Evolutionary conservation across 257 asterid genomes (phyloP).

Genomic region (Cynanchum wilfordii): DNA sequence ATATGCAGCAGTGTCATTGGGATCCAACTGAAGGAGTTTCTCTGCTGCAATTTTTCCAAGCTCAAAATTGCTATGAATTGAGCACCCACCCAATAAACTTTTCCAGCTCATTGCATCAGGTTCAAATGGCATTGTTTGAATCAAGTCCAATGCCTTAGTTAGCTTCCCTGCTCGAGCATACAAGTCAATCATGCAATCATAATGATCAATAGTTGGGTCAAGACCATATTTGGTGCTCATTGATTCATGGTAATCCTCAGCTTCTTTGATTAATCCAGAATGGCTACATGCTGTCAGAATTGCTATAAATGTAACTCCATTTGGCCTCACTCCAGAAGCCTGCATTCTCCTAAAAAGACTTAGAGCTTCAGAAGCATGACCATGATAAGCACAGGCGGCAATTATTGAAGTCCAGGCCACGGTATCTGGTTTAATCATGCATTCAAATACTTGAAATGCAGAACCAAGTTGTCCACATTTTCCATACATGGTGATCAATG

Average conservation of each 20-base stretch:
- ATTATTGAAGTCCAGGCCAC: slow-evolving; percentile 59
- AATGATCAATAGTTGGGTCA: slow-evolving; percentile 40
- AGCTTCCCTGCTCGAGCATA: slow-evolving; percentile 46
- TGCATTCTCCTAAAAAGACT: slow-evolving; percentile 36
- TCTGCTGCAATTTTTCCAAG: slow-evolving; percentile 51
- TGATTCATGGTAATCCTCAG: slow-evolving; percentile 26
- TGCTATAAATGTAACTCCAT: slow-evolving; percentile 40
- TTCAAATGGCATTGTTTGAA: slow-evolving; percentile 39
- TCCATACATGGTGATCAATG: slow-evolving; percentile 52
- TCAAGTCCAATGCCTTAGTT: slow-evolving; percentile 35
- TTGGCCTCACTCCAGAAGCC: slow-evolving; percentile 30
- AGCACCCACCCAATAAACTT: slow-evolving; percentile 50
- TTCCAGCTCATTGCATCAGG: slow-evolving; percentile 62
- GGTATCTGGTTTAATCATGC: slow-evolving; percentile 34
- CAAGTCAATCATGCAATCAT: slow-evolving; percentile 44
- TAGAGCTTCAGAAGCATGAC: slow-evolving; percentile 41
- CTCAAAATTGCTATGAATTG: slow-evolving; percentile 37
- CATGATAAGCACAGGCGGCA: slow-evolving; percentile 47
- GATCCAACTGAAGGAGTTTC: slow-evolving; percentile 44
- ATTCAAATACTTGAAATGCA: slow-evolving; percentile 36
- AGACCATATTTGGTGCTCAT: slow-evolving; percentile 39
- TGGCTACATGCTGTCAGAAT: slow-evolving; percentile 59
- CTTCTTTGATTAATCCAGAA: slow-evolving; percentile 43
- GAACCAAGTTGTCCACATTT: slow-evolving; percentile 46
- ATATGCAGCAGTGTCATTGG: slow-evolving; percentile 49